Evolutionary conservation across 805 yeast genomes (phyloP).

Genomic region (Sugiyamaella marilandica): DNA sequence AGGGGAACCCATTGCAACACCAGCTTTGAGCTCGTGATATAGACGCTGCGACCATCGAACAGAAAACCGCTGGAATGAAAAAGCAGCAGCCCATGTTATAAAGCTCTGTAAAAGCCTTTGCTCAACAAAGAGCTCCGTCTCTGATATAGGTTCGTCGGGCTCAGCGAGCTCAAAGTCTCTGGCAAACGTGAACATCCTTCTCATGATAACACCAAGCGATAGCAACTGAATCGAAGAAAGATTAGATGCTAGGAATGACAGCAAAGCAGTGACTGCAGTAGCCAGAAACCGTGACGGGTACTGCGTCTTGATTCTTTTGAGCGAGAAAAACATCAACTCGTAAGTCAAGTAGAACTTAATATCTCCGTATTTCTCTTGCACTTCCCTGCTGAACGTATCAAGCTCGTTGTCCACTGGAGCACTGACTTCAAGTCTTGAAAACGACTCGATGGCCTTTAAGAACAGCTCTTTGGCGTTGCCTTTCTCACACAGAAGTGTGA

Average conservation of each 20-base stretch:
- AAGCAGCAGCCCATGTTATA: conserved; percentile 48
- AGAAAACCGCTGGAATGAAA: conserved; percentile 32
- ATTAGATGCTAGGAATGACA: conserved; percentile 48
- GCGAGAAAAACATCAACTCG: conserved; percentile 57
- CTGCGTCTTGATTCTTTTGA: conserved; percentile 58
- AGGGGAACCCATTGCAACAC: conserved; percentile 27
- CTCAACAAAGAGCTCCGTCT: conserved; percentile 45
- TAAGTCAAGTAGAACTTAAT: conserved; percentile 60
- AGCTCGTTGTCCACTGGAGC: conserved; percentile 22
- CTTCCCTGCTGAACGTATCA: conserved; percentile 7
- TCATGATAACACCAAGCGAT: conserved; percentile 43
- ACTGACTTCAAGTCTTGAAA: conserved; percentile 38
- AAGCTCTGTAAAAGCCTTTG: conserved; percentile 61
- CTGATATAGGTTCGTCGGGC: conserved; percentile 40
- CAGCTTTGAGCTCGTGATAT: conserved; percentile 31
- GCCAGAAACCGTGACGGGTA: conserved; percentile 78
- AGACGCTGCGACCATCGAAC: conserved; percentile 31
- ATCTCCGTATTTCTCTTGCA: conserved; percentile 35
- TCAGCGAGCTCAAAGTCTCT: conserved; percentile 50
- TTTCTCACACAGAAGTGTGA: conserved; percentile 56
- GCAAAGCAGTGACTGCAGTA: conserved; percentile 57
- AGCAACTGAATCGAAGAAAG: conserved; percentile 29
- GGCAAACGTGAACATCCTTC: conserved; percentile 54
- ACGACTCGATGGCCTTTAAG: conserved; percentile 62
- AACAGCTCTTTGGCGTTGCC: conserved; percentile 84